Base-by-base conservation (phyloP, 1,139 yeast genomes). In the Kazachstania sp. region DNA sequence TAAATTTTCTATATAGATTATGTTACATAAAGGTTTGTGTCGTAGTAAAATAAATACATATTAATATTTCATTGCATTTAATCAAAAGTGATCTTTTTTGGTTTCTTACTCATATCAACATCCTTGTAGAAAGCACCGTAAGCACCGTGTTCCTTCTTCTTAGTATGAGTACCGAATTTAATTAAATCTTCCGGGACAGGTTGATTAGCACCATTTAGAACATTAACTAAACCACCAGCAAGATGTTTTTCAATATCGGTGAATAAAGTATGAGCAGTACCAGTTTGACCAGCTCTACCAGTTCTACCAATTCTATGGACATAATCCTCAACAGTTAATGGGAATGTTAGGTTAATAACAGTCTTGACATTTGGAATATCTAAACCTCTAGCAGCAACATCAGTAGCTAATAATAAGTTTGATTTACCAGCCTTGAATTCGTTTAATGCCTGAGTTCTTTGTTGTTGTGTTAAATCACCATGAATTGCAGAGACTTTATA, bases 261-360 rank as follows among this genome's bases (percentile, higher is more conserved):
- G 71, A 92, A 92, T 47, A 92, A 73, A 1, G 98, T 92, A 64
- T 90, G 95, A 18, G 99, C 95, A 54, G 80, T 79, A 62, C 99
- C 99, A 1, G 88, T 74, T 68, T 85, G 87, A 40, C 98, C 98
- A 15, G 98, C 98, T 71, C 99, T 83, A 52, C 98, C 98, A 16
- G 98, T 92, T 75, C 98, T 83, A 56, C 98, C 98, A 58, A 92
- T 92, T 71, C 98, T 80, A 68, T 92, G 98, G 43, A 92, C 98
- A 62, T 92, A 92, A 70, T 94, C 98, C 69, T 92, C 99, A 23
- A 87, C 95, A 0, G 98, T 92, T 60, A 94, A 77, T 44, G 99
- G 99, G 81, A 92, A 92, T 3, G 98, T 92, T 67, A 94, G 74
- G 67, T 92, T 92, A 65, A 92, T 88, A 43, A 92, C 99, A 30